Percentiles rank a stretch among this genome's conserved stretches.
Conservation (phyloP, 306 rosid species). For the Inga oerstediana region DNA sequence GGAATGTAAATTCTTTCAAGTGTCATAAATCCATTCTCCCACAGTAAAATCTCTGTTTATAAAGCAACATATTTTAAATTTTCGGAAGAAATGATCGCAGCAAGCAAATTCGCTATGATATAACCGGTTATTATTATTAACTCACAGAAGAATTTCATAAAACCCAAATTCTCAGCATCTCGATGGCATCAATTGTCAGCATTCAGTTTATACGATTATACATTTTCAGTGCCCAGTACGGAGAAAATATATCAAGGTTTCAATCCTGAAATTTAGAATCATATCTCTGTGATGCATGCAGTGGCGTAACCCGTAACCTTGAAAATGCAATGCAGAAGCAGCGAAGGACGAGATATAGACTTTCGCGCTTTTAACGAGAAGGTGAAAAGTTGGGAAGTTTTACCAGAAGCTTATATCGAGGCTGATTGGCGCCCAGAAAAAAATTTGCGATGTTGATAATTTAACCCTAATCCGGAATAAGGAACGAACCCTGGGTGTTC, state of each 20-base stretch:
- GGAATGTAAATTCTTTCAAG: not conserved
- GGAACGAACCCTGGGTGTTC: conserved; percentile 39
- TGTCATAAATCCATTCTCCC: not conserved
- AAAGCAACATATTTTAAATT: not conserved
- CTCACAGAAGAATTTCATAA: conserved; percentile 1
- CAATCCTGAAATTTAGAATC: not conserved
- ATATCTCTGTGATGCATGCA: not conserved
- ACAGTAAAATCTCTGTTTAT: not conserved
- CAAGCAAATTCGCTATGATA: not conserved
- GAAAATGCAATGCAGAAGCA: not conserved
- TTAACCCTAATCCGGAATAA: conserved; percentile 74
- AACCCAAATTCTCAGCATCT: conserved; percentile 4
- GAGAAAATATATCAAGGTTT: not conserved
- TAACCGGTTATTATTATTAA: not conserved
- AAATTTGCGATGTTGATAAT: conserved; percentile 34
- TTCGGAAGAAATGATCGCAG: not conserved
- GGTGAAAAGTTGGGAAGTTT: not conserved
- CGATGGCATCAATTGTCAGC: not conserved
- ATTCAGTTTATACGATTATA: not conserved
- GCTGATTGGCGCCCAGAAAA: conserved; percentile 48
- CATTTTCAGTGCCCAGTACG: not conserved
- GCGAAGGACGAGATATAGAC: not conserved
- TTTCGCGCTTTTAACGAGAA: not conserved
- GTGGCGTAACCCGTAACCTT: not conserved
- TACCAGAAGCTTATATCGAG: conserved; percentile 27